These are phyloP conservation scores for Flaveria bidentis DNA, from an alignment of 129 eudicot genomes.

Conservation along the genomic window DNA sequence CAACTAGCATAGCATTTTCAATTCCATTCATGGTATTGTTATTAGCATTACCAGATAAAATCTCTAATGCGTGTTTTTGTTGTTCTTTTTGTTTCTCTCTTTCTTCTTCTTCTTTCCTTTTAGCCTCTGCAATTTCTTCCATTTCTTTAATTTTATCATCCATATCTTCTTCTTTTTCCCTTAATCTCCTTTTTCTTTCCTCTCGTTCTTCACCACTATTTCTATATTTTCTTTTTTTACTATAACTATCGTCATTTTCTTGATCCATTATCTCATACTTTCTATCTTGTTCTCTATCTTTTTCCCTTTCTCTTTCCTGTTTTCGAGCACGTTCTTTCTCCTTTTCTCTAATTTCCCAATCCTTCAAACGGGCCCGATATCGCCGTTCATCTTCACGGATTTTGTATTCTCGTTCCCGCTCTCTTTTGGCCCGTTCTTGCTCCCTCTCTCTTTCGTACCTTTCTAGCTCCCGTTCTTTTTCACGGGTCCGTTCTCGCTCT, in stretches of 20 bases:
- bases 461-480: constrained; percentile 91
- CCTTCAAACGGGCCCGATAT: constrained; percentile 73
- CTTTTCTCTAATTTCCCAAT: constrained; percentile 88
- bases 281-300: constrained; percentile 78
- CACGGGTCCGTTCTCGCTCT: constrained; percentile 84
- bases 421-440: constrained; percentile 92
- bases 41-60: constrained; percentile 36
- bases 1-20: constrained; percentile 47
- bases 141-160: constrained; percentile 84
- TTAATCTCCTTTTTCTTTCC: constrained; percentile 72
- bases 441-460: constrained; percentile 91
- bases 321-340: constrained; percentile 76
- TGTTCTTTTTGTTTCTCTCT: constrained; percentile 57
- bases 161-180: constrained; percentile 91
- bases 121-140: constrained; percentile 85
- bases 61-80: constrained; percentile 51
- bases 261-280: constrained; percentile 71
- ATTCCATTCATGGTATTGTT: constrained; percentile 45
- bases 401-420: constrained; percentile 86
- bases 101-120: constrained; percentile 67
- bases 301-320: constrained; percentile 85
- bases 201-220: constrained; percentile 81
- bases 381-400: constrained; percentile 80
- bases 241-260: constrained; percentile 80
- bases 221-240: constrained; percentile 75